A percentile compares a stretch with the other conserved stretches of the same genome.
Evolutionary conservation across 345 rosid species (phyloP).

Genomic region (Eucalyptus cloeziana): DNA sequence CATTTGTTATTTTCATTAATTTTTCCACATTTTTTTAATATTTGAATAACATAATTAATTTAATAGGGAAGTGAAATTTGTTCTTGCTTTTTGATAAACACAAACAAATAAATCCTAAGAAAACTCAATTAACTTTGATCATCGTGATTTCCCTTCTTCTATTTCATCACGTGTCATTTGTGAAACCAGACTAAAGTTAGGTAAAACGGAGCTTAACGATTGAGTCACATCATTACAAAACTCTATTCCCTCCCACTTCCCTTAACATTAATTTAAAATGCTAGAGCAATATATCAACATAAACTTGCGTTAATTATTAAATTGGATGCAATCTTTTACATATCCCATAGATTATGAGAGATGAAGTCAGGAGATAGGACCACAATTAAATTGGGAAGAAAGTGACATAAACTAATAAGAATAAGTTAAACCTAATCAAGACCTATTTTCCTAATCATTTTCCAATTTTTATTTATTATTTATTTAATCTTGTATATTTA

Average conservation of each 20-base stretch:
- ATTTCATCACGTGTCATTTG: no score
- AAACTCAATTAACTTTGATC: no score
- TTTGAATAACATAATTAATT: background rate
- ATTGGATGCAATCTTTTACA: background rate
- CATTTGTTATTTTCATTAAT: no score
- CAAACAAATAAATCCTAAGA: no score
- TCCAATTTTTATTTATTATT: no score
- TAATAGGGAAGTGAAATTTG: background rate
- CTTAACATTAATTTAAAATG: background rate
- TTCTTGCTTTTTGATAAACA: fast-evolving
- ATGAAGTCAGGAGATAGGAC: background rate
- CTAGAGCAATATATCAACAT: no score
- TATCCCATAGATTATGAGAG: background rate
- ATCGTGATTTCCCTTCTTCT: background rate
- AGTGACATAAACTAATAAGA: background rate
- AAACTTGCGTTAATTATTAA: no score
- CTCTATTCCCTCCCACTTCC: background rate
- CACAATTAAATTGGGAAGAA: background rate
- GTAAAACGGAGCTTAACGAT: background rate
- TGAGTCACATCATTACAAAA: background rate
- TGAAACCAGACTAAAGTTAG: no score
- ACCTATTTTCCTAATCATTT: background rate
- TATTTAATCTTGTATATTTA: no score
- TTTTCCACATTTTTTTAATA: no score
- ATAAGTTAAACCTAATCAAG: background rate